Percentiles rank a stretch among this genome's conserved stretches.
Evolutionary conservation across 1,139 yeast species (phyloP).

Genomic region (Yamadazyma membranifaciens): DNA sequence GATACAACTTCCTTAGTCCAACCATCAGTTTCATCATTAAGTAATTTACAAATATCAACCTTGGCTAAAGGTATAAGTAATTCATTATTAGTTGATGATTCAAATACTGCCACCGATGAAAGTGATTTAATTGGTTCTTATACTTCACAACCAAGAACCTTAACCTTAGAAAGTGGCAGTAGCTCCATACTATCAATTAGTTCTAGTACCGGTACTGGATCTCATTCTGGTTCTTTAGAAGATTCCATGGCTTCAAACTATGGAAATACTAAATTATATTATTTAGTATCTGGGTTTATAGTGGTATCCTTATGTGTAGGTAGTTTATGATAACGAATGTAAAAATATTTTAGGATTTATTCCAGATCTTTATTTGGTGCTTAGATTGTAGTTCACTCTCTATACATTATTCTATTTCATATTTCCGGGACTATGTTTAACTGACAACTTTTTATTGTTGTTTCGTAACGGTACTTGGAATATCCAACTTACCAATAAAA

Average conservation of each 20-base stretch:
- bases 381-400: too few relatives aligned
- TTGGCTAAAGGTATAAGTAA: constrained; percentile 3
- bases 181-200: constrained; percentile 13
- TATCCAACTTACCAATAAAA: too few relatives aligned
- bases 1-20: constrained; percentile 8
- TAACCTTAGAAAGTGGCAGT: constrained; percentile 14
- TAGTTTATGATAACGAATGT: constrained; percentile 6
- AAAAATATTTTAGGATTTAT: not conserved
- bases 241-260: constrained; percentile 1
- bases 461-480: too few relatives aligned
- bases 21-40: constrained; percentile 7
- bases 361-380: too few relatives aligned
- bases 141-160: constrained; percentile 13
- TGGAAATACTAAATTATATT: constrained; percentile 5
- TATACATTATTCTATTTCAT: too few relatives aligned
- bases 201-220: not conserved
- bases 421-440: too few relatives aligned
- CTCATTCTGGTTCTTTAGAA: constrained; percentile 8
- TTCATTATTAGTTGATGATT: constrained; percentile 13
- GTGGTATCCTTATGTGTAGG: constrained; percentile 8
- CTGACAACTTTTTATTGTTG: too few relatives aligned
- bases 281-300: constrained; percentile 6
- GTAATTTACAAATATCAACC: constrained; percentile 3
- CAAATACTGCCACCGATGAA: constrained; percentile 2
- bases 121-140: constrained; percentile 10